Percentiles rank a stretch among this genome's conserved stretches.
Evolutionary conservation across 2,329 filamentous ascomycete genomes (phyloP).

Genomic region (Colletotrichum sp.): DNA sequence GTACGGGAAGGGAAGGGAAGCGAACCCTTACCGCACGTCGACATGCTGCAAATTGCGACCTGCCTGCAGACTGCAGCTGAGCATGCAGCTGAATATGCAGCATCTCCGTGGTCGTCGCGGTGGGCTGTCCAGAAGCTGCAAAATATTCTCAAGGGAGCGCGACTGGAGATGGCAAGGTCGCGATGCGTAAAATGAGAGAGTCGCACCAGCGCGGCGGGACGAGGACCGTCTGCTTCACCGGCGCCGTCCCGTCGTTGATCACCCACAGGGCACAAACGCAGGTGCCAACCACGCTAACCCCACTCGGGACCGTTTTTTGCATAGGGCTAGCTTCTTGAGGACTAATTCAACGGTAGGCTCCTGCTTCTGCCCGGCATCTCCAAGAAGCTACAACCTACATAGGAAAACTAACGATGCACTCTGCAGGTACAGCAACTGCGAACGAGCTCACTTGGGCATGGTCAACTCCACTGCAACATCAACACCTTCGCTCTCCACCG

Average conservation of each 20-base stretch:
- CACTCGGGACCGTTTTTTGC: not conserved
- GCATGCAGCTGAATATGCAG: not conserved
- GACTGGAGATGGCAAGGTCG: not conserved
- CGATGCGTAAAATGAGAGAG: constrained; percentile 4
- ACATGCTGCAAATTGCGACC: not conserved
- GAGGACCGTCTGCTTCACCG: not conserved
- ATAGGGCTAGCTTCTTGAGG: not conserved
- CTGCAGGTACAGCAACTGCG: not conserved
- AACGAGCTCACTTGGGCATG: not conserved
- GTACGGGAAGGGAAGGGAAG: not conserved
- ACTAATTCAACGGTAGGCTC: not conserved
- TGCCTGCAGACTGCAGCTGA: not conserved
- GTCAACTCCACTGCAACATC: not conserved
- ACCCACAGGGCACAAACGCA: not conserved
- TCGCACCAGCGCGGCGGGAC: constrained; percentile 8
- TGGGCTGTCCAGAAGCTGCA: not conserved
- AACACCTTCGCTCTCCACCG: not conserved
- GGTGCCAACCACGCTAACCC: not conserved
- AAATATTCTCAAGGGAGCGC: not conserved
- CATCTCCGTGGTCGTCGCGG: not conserved
- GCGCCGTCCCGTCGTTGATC: not conserved
- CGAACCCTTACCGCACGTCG: not conserved
- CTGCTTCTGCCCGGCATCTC: not conserved
- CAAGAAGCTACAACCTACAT: not conserved
- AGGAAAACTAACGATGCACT: not conserved